These are phyloP conservation scores for Grigorovia yakushimaensis DNA, from an alignment of 805 yeast species.

Conservation along the genomic window DNA sequence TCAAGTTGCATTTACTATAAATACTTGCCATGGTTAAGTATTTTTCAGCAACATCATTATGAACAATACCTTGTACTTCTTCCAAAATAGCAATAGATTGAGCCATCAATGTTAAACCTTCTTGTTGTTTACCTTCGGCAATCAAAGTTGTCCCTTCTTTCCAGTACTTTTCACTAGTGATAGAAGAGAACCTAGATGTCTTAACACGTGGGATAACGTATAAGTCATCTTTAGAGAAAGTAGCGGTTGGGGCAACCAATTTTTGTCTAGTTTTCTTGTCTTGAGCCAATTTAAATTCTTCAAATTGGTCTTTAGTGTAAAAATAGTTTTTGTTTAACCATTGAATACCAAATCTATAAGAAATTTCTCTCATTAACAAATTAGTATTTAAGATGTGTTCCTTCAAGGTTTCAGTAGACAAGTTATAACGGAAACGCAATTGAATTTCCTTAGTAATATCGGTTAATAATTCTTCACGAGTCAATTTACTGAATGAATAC, in stretches of 20 bases:
- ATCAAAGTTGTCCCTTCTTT: slow-evolving; percentile 40
- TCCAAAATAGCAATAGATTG: slow-evolving; percentile 70
- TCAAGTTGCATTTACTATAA: slow-evolving; percentile 49
- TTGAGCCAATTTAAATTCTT: slow-evolving; percentile 20
- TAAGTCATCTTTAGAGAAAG: slow-evolving; percentile 54
- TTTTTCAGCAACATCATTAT: slow-evolving; percentile 66
- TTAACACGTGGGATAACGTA: slow-evolving; percentile 69
- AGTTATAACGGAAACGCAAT: slow-evolving; percentile 51
- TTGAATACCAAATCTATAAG: slow-evolving; percentile 78
- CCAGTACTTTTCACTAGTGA: slow-evolving; percentile 66
- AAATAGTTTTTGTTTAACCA: slow-evolving; percentile 42
- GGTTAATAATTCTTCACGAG: slow-evolving; percentile 36
- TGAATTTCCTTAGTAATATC: slow-evolving; percentile 44
- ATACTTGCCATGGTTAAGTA: slow-evolving; percentile 57
- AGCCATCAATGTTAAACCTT: slow-evolving; percentile 52
- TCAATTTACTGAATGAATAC: slow-evolving; percentile 36
- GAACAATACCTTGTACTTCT: slow-evolving; percentile 74
- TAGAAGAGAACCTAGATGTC: slow-evolving; percentile 55
- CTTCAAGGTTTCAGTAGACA: slow-evolving; percentile 42
- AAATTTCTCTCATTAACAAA: slow-evolving; percentile 54
- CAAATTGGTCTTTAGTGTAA: slow-evolving; percentile 34
- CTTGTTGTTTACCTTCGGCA: slow-evolving; percentile 34
- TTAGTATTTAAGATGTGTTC: slow-evolving; percentile 32
- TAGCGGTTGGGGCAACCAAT: slow-evolving; percentile 28
- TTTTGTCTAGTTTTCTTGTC: slow-evolving; percentile 32